Conservation (phyloP, 345 rosid species). For the Ricinus communis region DNA sequence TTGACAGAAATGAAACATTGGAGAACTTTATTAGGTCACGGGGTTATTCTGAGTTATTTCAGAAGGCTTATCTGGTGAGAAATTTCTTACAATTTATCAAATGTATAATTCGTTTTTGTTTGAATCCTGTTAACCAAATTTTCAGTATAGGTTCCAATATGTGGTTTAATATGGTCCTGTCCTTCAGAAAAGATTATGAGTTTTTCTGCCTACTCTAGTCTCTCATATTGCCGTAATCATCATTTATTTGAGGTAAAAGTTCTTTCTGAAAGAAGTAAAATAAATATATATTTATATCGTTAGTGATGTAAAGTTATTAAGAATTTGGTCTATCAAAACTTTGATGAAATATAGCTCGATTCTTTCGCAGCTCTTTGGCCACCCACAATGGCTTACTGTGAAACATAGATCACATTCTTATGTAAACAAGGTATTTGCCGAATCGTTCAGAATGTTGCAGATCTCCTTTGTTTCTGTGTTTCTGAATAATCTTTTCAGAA, state of each 20-base stretch:
- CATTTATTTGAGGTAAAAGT: slow-evolving; percentile 75
- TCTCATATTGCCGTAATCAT: slow-evolving; percentile 83
- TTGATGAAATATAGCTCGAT: no score
- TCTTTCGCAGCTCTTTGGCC: slow-evolving; percentile 70
- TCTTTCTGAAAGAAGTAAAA: background rate
- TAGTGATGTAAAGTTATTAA: no score
- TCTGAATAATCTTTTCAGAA: background rate
- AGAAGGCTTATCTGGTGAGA: slow-evolving; percentile 82
- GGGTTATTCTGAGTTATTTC: slow-evolving; percentile 81
- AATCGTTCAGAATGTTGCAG: background rate
- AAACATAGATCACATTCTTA: slow-evolving; percentile 62
- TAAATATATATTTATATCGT: no score
- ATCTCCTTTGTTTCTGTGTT: background rate
- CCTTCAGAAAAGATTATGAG: slow-evolving; percentile 67
- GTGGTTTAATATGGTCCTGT: slow-evolving; percentile 93
- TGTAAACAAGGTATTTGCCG: slow-evolving; percentile 54
- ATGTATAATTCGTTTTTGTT: background rate
- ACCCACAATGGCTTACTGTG: slow-evolving; percentile 92
- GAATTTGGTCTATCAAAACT: no score
- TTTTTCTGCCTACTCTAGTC: slow-evolving; percentile 79
- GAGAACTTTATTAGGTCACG: slow-evolving; percentile 60
- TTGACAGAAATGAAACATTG: slow-evolving; percentile 61
- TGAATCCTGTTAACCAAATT: background rate
- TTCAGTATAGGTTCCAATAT: slow-evolving; percentile 65
- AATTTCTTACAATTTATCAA: background rate